phyloP scores from a whole-genome alignment of 108 stramenopile species.

The Hondaea fermentalgiana region DNA sequence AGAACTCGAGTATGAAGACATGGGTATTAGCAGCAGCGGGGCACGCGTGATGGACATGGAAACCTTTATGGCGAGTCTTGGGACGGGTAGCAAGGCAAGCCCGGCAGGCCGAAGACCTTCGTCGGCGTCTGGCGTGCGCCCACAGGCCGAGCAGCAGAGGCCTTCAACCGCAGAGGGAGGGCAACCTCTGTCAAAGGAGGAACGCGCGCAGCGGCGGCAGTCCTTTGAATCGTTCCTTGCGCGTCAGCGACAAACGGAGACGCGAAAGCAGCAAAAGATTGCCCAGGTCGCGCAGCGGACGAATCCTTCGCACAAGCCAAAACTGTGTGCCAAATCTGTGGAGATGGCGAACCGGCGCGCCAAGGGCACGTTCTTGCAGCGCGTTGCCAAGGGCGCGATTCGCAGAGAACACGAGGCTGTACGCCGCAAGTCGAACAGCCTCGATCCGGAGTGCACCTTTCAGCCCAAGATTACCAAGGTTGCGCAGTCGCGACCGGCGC shows the following conservation, averaged over 20 bases:
- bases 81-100: background rate
- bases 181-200: background rate
- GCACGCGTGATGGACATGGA: conserved; percentile 25
- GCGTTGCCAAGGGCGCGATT: conserved; percentile 33
- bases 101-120: no score
- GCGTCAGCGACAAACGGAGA: conserved; percentile 35
- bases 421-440: conserved; percentile 22
- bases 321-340: conserved; percentile 29
- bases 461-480: conserved; percentile 33
- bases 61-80: conserved; percentile 20
- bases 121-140: background rate
- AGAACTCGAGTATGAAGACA: background rate
- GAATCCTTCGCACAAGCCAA: conserved; percentile 11
- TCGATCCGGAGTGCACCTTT: conserved; percentile 47
- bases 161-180: background rate
- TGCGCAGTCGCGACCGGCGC: conserved; percentile 12
- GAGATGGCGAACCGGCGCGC: conserved; percentile 27
- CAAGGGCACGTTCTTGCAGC: conserved; percentile 39
- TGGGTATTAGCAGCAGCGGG: background rate
- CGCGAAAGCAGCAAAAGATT: conserved; percentile 35
- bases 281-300: conserved; percentile 14
- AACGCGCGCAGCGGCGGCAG: conserved; percentile 10
- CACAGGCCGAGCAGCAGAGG: background rate
- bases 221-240: conserved; percentile 40
- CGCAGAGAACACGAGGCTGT: conserved; percentile 37